phyloP scores from a whole-genome alignment of 2,329 filamentous ascomycete species.

The Sordariomycetes sp. region DNA sequence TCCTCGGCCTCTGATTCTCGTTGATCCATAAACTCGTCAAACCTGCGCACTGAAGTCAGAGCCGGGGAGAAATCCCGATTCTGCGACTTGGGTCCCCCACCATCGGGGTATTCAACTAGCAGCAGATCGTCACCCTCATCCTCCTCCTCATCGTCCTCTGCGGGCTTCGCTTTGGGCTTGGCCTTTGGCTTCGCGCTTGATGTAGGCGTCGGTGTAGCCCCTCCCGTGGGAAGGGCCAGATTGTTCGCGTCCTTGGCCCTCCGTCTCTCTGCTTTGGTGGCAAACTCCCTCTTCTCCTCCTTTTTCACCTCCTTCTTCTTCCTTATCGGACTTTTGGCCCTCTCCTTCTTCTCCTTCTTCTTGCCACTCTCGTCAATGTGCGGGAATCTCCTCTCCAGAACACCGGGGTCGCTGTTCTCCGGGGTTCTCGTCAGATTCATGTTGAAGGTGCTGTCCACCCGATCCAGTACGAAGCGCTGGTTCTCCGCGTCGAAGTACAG shows the following conservation, averaged over 20 bases:
- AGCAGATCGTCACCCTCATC: slow-evolving; percentile 49
- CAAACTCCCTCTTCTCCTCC: slow-evolving; percentile 12
- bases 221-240: slow-evolving; percentile 26
- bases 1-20: slow-evolving; percentile 36
- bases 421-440: slow-evolving; percentile 75
- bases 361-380: slow-evolving; percentile 38
- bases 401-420: slow-evolving; percentile 51
- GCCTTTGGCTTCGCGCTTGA: slow-evolving; percentile 19
- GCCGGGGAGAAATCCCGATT: slow-evolving; percentile 38
- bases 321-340: slow-evolving; percentile 1
- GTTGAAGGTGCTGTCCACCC: slow-evolving; percentile 70
- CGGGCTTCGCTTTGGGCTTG: slow-evolving; percentile 14
- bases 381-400: slow-evolving; percentile 56
- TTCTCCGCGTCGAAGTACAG: slow-evolving; percentile 68
- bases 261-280: slow-evolving; percentile 6
- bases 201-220: slow-evolving; percentile 15
- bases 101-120: slow-evolving; percentile 48
- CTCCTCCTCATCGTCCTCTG: slow-evolving; percentile 42
- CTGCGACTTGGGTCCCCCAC: slow-evolving; percentile 27
- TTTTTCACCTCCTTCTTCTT: slow-evolving; percentile 9
- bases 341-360: slow-evolving; percentile 9
- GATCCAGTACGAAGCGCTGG: slow-evolving; percentile 74
- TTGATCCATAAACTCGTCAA: slow-evolving; percentile 43
- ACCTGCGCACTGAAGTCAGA: slow-evolving; percentile 36
- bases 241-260: slow-evolving; percentile 25